These are phyloP conservation scores for Moesziomyces sp. DNA, from an alignment of 1,284 basidiomycete genomes.

Conservation along the genomic window DNA sequence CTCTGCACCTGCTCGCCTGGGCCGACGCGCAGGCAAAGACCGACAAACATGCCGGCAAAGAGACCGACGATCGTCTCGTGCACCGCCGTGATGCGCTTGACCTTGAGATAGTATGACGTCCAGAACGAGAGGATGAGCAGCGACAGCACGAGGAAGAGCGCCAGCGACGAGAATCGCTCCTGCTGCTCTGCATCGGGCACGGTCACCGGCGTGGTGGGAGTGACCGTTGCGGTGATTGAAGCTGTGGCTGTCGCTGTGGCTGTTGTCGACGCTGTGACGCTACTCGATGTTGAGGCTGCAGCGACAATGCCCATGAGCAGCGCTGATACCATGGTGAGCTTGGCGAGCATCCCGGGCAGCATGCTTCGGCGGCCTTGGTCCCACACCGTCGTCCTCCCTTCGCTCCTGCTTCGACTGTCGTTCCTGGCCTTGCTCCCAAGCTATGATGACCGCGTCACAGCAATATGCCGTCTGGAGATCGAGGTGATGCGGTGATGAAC, in stretches of 20 bases:
- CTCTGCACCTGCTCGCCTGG: conserved; percentile 94
- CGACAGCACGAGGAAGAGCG: conserved; percentile 79
- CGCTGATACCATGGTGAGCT: conserved; percentile 5
- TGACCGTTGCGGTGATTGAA: not conserved
- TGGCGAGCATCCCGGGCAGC: conserved; percentile 13
- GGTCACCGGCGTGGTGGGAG: conserved; percentile 2
- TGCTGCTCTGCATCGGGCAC: conserved; percentile 61
- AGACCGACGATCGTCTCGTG: conserved; percentile 98
- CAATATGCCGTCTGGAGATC: not conserved
- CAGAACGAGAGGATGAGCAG: conserved; percentile 93
- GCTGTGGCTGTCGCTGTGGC: conserved; percentile 4
- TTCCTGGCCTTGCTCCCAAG: not conserved
- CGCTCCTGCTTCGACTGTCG: not conserved
- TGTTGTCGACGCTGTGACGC: not conserved
- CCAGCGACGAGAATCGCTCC: conserved; percentile 65
- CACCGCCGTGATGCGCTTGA: conserved; percentile 92
- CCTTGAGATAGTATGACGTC: conserved; percentile 97
- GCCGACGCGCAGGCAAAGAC: conserved; percentile 85
- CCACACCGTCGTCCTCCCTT: not conserved
- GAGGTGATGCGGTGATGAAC: not conserved
- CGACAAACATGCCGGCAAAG: conserved; percentile 93
- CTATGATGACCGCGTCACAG: too few species aligned
- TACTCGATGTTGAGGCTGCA: not conserved
- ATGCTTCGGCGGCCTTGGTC: conserved; percentile 1
- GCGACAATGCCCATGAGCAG: conserved; percentile 3